Base-by-base conservation (phyloP, 345 rosid species). In the Cardamine chenopodiifolia region DNA sequence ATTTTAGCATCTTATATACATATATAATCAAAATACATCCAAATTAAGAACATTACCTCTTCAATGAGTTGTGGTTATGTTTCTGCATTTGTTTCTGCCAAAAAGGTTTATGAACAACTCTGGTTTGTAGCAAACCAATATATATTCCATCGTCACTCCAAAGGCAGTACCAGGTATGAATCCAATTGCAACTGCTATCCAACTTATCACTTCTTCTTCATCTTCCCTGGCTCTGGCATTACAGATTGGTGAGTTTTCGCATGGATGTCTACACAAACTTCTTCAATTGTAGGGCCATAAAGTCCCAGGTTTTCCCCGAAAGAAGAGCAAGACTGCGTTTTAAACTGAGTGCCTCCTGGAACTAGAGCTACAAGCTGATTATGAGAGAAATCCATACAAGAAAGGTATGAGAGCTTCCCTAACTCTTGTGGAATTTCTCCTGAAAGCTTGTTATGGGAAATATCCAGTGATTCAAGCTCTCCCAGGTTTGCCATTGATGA, bases 371-470 rank as follows among this genome's bases (percentile, higher is more conserved):
- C 22, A 15, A 81, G 71, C 5, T 37, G 55, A 19, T 68, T 79
- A 5, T 77, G 17, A 2, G 81, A 78, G 11, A 78, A 50, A 12
- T 72, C 52, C 19, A 78, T 25, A 23, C 49, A 69, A 3, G 9
- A 5, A 20, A 72, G 69, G 37, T 3, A 78, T 0, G 59, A 40
- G 42, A 78, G 57, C 0, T 2, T 40, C 34, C 62, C 60, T 20
- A 77, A 0, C 44, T 71, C 60, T 56, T 19, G 58, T 20, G 82
- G 82, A 28, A 79, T 69, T 18, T 49, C 49, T 28, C 82, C 76
- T 31, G 56, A 29, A 20, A 74, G 57, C 14, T 69, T 47, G 57
- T 74, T 79, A 10, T 8, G 40, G 0, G 78, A 78, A 32, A 78
- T 61, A 5, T 79, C 74, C 1, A 82, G 8, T 14, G 44, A 80